A percentile compares a stretch with the other conserved stretches of the same genome.
Evolutionary conservation across 805 yeast genomes (phyloP).

Genomic region (Peterozyma xylosa): DNA sequence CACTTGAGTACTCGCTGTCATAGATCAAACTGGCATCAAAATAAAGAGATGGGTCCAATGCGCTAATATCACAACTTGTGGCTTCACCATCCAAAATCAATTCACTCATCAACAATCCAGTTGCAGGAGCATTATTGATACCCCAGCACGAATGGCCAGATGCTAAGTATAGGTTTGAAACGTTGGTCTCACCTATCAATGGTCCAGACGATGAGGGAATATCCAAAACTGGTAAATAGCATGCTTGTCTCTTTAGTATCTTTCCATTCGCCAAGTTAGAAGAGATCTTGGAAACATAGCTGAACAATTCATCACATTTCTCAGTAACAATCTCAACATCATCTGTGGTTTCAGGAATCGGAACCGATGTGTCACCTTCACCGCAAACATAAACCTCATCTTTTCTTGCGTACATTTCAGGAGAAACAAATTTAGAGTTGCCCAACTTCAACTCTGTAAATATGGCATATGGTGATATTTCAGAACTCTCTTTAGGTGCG

Average conservation of each 20-base stretch:
- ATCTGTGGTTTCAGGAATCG: constrained; percentile 89
- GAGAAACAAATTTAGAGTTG: constrained; percentile 66
- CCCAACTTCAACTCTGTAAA: constrained; percentile 84
- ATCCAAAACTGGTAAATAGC: constrained; percentile 90
- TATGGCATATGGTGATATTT: constrained; percentile 87
- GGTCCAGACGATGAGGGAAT: constrained; percentile 93
- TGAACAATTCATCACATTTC: constrained; percentile 82
- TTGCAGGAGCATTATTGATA: constrained; percentile 93
- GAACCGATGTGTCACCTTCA: constrained; percentile 88
- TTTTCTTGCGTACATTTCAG: constrained; percentile 90
- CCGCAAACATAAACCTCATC: constrained; percentile 98
- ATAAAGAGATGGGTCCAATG: constrained; percentile 79
- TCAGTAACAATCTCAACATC: constrained; percentile 84
- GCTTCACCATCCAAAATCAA: constrained; percentile 77
- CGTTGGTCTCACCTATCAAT: constrained; percentile 87
- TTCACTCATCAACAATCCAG: constrained; percentile 92
- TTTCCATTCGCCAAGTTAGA: constrained; percentile 66
- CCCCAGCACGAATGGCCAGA: constrained; percentile 99
- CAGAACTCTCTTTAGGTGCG: constrained; percentile 62
- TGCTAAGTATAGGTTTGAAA: constrained; percentile 68
- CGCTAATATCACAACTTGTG: constrained; percentile 67
- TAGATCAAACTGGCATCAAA: constrained; percentile 59
- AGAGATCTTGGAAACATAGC: constrained; percentile 71
- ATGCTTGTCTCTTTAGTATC: constrained; percentile 81
- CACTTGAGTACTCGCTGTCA: constrained; percentile 20